Evolutionary conservation across 2,329 filamentous ascomycete species (phyloP), one percentile per base, ranked within the genome.

Genomic region (Aureobasidium uvarum): DNA sequence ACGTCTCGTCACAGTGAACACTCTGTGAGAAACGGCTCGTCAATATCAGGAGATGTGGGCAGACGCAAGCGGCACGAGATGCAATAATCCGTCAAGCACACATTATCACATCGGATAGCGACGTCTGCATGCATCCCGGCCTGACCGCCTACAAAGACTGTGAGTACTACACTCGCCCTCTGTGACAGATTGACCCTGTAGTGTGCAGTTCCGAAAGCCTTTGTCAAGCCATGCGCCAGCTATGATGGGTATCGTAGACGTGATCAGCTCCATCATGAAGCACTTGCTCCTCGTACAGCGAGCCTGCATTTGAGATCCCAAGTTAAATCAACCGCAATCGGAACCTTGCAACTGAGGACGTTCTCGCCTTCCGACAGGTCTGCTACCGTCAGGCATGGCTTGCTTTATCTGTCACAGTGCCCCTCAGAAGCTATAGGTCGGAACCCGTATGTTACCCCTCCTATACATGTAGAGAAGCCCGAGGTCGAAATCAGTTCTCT

Each of bases 21-120:
- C 16, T 43, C 5, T 10, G 16, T 3, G 7, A 6, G 28, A 33
- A 51, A n/a, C 83, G 4, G 82, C 81, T 25, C 76, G 73, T 33
- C 48, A 51, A 31, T 0, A 18, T 31, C 16, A n/a, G 25, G 18
- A 25, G 14, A 31, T 18, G 31, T 10, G 23, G 25, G 48, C n/a
- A 28, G n/a, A 18, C 6, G 16, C 11, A 31, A 51, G 25, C 25
- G 48, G 48, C 48, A 51, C 48, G 48, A 51, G 48, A 54, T 20
- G 50, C 50, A 54, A 6, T 18, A 14, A 7, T 16, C 50, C 50
- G 31, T n/a, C 18, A 20, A 54, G 52, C 52, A 55, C 39, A 38
- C 54, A 45, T 43, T 43, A 45, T 58, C 54, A 58, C 54, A 58
- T 14, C 54, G 54, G 54, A 45, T 45, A 58, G 23, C 39, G 25